phyloP scores from a whole-genome alignment of 2,329 filamentous ascomycete species.

The Grosmannia serpens region DNA sequence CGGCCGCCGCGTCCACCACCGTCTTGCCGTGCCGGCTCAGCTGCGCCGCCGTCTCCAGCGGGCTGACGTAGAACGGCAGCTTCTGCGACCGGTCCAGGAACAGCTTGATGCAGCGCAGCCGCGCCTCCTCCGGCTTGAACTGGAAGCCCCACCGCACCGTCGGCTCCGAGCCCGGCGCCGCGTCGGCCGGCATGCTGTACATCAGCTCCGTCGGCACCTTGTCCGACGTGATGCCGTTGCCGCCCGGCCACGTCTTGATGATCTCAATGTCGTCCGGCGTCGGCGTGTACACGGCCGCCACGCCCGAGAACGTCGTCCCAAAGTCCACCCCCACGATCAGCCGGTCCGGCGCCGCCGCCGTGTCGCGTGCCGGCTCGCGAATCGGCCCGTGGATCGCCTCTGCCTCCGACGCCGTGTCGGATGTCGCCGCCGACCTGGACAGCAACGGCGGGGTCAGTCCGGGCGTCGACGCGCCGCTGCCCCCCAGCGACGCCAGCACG shows the following conservation, averaged over 20 bases:
- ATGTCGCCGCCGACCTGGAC: too few species aligned
- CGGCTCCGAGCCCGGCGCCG: constrained; percentile 28
- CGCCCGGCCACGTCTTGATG: constrained; percentile 75
- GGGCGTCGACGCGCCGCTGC: too few species aligned
- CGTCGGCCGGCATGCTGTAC: constrained; percentile 33
- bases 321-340: constrained; percentile 73
- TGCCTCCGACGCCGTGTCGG: constrained; percentile 33
- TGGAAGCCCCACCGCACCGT: constrained; percentile 70
- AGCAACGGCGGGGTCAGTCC: too few species aligned
- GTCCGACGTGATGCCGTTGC: constrained; percentile 77
- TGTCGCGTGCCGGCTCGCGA: constrained; percentile 42
- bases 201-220: constrained; percentile 76
- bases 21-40: constrained; percentile 65
- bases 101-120: constrained; percentile 72
- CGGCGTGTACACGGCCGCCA: constrained; percentile 62
- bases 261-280: constrained; percentile 73
- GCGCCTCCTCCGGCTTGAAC: constrained; percentile 64
- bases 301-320: constrained; percentile 73
- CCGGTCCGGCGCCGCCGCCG: constrained; percentile 43
- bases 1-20: constrained; percentile 66
- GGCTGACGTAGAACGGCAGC: constrained; percentile 69
- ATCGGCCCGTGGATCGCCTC: constrained; percentile 53
- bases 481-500: not conserved
- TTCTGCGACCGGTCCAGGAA: constrained; percentile 74
- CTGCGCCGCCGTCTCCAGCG: constrained; percentile 64